Base-by-base conservation (phyloP, 2,329 filamentous ascomycete genomes). In the Xylaria sp. region DNA sequence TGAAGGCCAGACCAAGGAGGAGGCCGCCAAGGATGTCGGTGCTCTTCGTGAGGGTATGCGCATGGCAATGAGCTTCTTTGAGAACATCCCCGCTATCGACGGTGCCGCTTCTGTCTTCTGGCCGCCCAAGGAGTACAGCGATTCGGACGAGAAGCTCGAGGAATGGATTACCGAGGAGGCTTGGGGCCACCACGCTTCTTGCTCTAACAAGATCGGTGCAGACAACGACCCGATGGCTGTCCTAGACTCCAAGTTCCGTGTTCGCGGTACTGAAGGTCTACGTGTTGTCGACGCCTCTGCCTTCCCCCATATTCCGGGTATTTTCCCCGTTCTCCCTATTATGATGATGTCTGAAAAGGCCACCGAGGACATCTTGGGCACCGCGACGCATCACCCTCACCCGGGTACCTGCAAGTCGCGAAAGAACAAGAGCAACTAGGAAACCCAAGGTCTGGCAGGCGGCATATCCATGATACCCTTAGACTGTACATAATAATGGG, bases 21-120 rank as follows among this genome's bases (percentile, higher is more conserved):
- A 86, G 6, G 79, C 82, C 3, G 78, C 78, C 0, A 80, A 82
- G 36, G 83, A 88, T 55, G 74, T 86, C 8, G 84, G 88, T 55
- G 86, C 88, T 0, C 71, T 89, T 14, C 80, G 82, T 36, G 88
- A 92, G 73, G 86, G 83, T 1, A 79, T 91, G 57, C 74, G 83
- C 64, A 82, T 88, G 7, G 81, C 84, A 0, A 84, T 88, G 3
- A 77, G 83, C 7, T 82, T 85, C 34, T 77, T 81, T 54, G 71
- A 72, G 79, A 64, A 82, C 78, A 73, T 84, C 81, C 32, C 79
- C 78, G 69, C 80, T 73, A 68, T 84, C 77, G 68, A 83, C 74
- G 76, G 82, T 78, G 64, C 78, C 4, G 64, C 75, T 21, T 61
- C 72, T 42, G 51, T 69, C 34, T 73, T 75, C 54, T 77, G 71